Evolutionary conservation across 768 basidiomycete genomes (phyloP).

Genomic region (Xerocomus spinulosus): DNA sequence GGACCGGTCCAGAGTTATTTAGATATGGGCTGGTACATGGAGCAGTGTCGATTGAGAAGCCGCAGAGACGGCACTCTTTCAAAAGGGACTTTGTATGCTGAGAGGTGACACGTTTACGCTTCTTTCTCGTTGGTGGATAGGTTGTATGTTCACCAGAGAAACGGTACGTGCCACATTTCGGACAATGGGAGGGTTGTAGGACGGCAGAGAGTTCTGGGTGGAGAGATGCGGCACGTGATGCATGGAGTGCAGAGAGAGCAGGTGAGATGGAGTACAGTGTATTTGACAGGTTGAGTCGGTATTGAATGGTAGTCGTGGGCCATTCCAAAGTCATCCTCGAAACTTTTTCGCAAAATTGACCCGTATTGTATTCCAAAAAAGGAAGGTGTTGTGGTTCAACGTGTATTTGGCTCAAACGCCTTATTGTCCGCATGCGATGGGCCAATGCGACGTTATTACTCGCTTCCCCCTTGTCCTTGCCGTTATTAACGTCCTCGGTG

Average conservation of each 20-base stretch:
- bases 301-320: slow-evolving; percentile 31
- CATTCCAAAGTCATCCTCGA: neutral
- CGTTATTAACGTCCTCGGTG: slow-evolving; percentile 6
- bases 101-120: slow-evolving; percentile 4
- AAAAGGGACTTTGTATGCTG: slow-evolving; percentile 2
- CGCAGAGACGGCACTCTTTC: slow-evolving; percentile 21
- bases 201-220: slow-evolving; percentile 23
- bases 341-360: neutral
- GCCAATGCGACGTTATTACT: slow-evolving; percentile 6
- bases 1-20: neutral
- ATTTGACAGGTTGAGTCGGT: slow-evolving; percentile 46
- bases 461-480: slow-evolving; percentile 6
- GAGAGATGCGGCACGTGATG: slow-evolving; percentile 35
- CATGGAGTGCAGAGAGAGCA: slow-evolving; percentile 59
- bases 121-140: slow-evolving; percentile 24
- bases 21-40: neutral
- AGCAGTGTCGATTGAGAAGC: slow-evolving; percentile 7
- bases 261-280: slow-evolving; percentile 49
- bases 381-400: slow-evolving; percentile 26
- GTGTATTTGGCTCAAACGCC: neutral
- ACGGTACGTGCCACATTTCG: slow-evolving; percentile 50
- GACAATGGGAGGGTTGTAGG: slow-evolving; percentile 37
- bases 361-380: slow-evolving; percentile 20
- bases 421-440: slow-evolving; percentile 15
- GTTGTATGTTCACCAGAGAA: slow-evolving; percentile 38